Evolutionary conservation across 2,329 filamentous ascomycete species (phyloP), one percentile per base, ranked within the genome.

Genomic region (Colletotrichum trifolii): DNA sequence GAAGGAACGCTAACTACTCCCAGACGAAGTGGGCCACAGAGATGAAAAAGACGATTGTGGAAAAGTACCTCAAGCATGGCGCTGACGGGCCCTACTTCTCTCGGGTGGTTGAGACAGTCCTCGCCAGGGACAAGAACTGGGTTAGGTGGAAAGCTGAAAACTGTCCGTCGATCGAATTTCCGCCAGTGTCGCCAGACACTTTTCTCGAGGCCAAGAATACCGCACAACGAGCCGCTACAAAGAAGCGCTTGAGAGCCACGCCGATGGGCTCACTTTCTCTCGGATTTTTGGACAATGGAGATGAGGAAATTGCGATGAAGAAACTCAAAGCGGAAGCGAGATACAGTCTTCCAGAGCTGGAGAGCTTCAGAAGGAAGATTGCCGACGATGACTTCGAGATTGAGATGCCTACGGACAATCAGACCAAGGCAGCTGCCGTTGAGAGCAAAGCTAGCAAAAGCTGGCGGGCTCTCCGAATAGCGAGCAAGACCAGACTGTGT

Each of bases 111-210:
- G 95, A 98, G 76, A 98, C 94, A 11, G 95, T 99, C 38, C 87
- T 99, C 36, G 93, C 93, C 33, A 87, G 96, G 68, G 96, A 99
- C 77, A 98, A 97, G 82, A 97, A 98, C 75, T 99, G 96, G 96
- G 94, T 96, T 48, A 91, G 94, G 68, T 99, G 96, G 96, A 99
- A 99, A 80, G 90, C 95, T 66, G 94, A 97, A 75, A 93, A 90
- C 70, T 99, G 96, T 75, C 93, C 93, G 33, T 87, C 91, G 6
- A 98, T 99, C 73, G 89, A 94, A 73, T 87, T 88, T 65, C 87
- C 91, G 25, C 82, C 92, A 10, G 85, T 98, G 36, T 85, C 89
- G 3, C 84, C 90, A 1, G 79, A 87, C 35, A 86, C 90, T 50
- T 95, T 94, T 74, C 77, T 89, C 43, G 85, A 89, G 58, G 90